phyloP scores from a whole-genome alignment of 2,329 filamentous ascomycete genomes.

The Macroventuria anomochaeta region DNA sequence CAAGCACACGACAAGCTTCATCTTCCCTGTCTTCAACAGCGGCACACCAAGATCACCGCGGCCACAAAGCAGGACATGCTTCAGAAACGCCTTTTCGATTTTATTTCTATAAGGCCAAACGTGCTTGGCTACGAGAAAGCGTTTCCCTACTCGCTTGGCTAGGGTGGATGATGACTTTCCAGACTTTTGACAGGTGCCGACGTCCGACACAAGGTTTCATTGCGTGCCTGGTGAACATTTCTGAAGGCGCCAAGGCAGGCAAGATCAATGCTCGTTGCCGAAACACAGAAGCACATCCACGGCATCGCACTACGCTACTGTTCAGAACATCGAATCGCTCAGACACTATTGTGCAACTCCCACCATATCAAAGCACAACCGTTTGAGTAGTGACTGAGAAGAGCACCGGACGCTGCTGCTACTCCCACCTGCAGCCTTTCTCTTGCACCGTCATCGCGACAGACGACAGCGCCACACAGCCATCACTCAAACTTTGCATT shows the following conservation, averaged over 20 bases:
- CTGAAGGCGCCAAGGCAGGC: conserved; percentile 30
- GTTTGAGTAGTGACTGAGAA: background rate
- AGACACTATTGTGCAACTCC: background rate
- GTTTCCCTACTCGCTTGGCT: conserved; percentile 31
- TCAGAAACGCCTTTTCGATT: conserved; percentile 22
- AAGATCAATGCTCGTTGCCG: conserved; percentile 24
- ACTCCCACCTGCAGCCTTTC: background rate
- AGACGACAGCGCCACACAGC: conserved; percentile 7
- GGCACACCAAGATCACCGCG: conserved; percentile 14
- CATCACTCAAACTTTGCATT: conserved; percentile 24
- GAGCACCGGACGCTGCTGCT: background rate
- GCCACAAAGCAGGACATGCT: conserved; percentile 19
- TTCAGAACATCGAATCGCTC: background rate
- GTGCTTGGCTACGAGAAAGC: conserved; percentile 31
- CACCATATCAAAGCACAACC: background rate
- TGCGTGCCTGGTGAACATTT: conserved; percentile 15
- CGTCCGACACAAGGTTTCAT: conserved; percentile 25
- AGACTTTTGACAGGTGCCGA: conserved; percentile 21
- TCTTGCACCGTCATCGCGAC: background rate
- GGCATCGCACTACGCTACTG: background rate
- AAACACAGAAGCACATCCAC: conserved; percentile 13
- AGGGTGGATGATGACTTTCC: conserved; percentile 4
- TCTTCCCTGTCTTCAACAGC: conserved; percentile 1
- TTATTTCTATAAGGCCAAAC: conserved; percentile 19
- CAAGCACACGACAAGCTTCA: conserved; percentile 5